Evolutionary conservation across 495 filamentous ascomycete species (phyloP), one percentile per base, ranked within the genome.

Genomic region (Lasiosphaeriaceae sp.): DNA sequence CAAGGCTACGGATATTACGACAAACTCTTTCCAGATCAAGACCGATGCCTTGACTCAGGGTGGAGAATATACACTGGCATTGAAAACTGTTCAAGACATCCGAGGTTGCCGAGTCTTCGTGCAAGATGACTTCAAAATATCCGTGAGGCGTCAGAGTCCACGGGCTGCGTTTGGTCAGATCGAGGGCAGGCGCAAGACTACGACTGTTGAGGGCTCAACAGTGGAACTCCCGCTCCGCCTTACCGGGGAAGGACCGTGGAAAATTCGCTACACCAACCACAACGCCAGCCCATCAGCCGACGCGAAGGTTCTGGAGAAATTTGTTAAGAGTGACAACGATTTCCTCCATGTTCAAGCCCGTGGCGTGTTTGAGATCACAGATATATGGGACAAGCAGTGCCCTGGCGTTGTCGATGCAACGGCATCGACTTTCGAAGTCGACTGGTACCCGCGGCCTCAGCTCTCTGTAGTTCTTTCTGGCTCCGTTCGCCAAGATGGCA

Each of bases 11-110:
- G 80, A 75, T 46, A 87, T 95, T 43, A 74, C 84, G 14, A 75
- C 73, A 12, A 70, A 79, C 20, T 61, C 77, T 17, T 83, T 85
- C 54, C 86, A 78, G 22, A 91, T 98, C 65, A 78, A 79, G 24
- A 97, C 92, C 0, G 79, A 86, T 2, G 78, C 81, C 24, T 73
- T 98, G 26, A 75, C 76, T 3, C 83, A 83, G 56, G 94, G 94
- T 50, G 94, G 94, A 48, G 90, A 96, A 62, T 96, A 97, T 67
- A 87, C 85, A 11, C 67, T 98, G 34, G 84, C 89, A 17, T 72
- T 98, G 51, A 88, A 84, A 14, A 92, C 85, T 55, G 81, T 97
- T 31, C 90, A 91, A 63, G 94, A 97, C 69, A 86, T 84, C 65
- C 85, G 86, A 47, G 86, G 85, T 46, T 98, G 94, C 74, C 91